Percentiles rank a stretch among this genome's conserved stretches.
phyloP scores from a whole-genome alignment of 1,139 yeast genomes.

The Suhomyces anneliseae region DNA sequence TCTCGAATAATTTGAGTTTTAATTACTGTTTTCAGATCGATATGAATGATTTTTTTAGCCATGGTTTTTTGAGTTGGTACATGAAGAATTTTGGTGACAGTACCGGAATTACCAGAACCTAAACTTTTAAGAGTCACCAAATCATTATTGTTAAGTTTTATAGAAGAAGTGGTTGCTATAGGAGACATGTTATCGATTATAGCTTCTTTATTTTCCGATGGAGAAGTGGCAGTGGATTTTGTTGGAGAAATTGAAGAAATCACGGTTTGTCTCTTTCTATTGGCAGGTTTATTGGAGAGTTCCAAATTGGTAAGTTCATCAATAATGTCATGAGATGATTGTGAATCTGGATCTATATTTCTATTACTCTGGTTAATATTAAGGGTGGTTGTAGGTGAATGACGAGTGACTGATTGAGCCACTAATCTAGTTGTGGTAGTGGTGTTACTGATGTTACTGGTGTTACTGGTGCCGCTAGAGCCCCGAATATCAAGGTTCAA shows the following conservation, averaged over 20 bases:
- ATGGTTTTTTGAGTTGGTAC: constrained; percentile 83
- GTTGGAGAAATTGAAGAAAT: constrained; percentile 48
- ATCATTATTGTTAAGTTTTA: constrained; percentile 63
- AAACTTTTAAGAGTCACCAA: constrained; percentile 71
- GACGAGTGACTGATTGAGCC: constrained; percentile 9
- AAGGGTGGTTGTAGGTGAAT: constrained; percentile 6
- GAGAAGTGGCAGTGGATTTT: constrained; percentile 23
- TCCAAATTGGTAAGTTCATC: constrained; percentile 35
- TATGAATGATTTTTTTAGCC: constrained; percentile 88
- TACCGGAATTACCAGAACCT: constrained; percentile 94
- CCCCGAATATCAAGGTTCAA: constrained; percentile 11
- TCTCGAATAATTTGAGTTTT: constrained; percentile 88
- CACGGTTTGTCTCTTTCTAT: constrained; percentile 42
- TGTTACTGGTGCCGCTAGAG: neutral
- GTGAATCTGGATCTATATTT: constrained; percentile 32
- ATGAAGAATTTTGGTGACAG: constrained; percentile 85
- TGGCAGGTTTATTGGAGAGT: constrained; percentile 4
- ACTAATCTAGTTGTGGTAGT: constrained; percentile 5
- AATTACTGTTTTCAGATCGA: constrained; percentile 78
- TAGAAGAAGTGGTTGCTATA: constrained; percentile 35
- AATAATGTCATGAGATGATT: constrained; percentile 24
- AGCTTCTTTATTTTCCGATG: constrained; percentile 2
- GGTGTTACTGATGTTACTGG: constrained; percentile 1
- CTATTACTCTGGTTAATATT: constrained; percentile 24
- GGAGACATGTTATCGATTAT: constrained; percentile 24